These are phyloP conservation scores for Cercis canadensis DNA, from an alignment of 306 rosid species.

Conservation along the genomic window DNA sequence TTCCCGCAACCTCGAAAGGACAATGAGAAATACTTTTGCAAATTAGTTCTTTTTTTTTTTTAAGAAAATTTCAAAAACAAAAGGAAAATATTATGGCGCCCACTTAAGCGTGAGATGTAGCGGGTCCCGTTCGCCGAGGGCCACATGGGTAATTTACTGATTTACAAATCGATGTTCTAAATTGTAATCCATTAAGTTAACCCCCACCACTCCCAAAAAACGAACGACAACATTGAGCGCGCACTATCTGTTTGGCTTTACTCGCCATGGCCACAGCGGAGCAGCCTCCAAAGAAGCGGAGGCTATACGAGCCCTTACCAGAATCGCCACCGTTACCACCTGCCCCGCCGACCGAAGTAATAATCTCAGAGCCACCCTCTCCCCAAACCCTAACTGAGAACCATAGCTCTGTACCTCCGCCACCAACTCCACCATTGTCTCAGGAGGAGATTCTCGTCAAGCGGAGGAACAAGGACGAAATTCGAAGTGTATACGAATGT, in stretches of 20 bases:
- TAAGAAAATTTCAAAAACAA: too few relatives aligned
- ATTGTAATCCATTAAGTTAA: neutral
- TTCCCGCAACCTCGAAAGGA: too few relatives aligned
- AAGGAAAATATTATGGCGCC: too few relatives aligned
- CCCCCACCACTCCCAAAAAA: neutral
- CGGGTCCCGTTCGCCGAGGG: too few relatives aligned
- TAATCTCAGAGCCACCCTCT: conserved; percentile 29
- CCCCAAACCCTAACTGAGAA: conserved; percentile 43
- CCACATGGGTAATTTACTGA: too few relatives aligned
- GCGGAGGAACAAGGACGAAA: conserved; percentile 49
- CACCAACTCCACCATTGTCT: conserved; percentile 55
- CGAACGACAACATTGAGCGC: conserved; percentile 1
- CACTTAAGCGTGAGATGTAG: too few relatives aligned
- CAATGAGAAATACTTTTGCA: too few relatives aligned
- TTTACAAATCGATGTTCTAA: too few relatives aligned
- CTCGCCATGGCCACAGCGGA: conserved; percentile 65
- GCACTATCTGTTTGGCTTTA: conserved; percentile 7
- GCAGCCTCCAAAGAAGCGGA: conserved; percentile 75
- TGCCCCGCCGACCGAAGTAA: neutral
- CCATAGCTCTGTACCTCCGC: conserved; percentile 40
- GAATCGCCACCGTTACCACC: conserved; percentile 38
- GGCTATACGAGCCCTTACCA: conserved; percentile 47
- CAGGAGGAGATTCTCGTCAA: conserved; percentile 47
- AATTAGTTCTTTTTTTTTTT: too few relatives aligned
- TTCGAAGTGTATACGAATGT: conserved; percentile 43